Conservation (phyloP, 208 protist genomes). For the Chromosphaera perkinsii region DNA sequence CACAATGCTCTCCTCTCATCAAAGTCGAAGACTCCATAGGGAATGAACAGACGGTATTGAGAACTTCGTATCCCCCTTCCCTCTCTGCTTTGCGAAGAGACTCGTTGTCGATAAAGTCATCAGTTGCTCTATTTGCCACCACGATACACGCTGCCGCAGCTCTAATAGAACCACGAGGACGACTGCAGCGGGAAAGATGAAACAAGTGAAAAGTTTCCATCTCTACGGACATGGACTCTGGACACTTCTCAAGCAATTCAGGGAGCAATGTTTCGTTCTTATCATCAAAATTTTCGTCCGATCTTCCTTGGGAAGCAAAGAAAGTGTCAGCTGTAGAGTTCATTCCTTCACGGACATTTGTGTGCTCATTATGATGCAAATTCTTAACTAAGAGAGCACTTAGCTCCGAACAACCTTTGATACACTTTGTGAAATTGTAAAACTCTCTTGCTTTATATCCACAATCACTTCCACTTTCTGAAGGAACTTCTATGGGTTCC, state of each 20-base stretch:
- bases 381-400: background rate
- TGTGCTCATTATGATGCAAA: background rate
- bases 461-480: no score
- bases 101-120: conserved; percentile 35
- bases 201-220: conserved; percentile 58
- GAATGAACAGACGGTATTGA: no score
- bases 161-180: background rate
- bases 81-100: no score
- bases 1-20: no score
- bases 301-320: conserved; percentile 48
- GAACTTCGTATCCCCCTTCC: no score
- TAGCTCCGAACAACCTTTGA: background rate
- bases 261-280: conserved; percentile 44
- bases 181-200: conserved; percentile 20
- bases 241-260: conserved; percentile 25
- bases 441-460: no score
- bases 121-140: conserved; percentile 32
- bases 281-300: conserved; percentile 44
- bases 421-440: background rate
- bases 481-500: no score
- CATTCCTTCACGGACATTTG: conserved; percentile 22
- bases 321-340: conserved; percentile 51
- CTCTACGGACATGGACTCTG: conserved; percentile 33
- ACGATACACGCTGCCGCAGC: conserved; percentile 28
- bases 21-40: no score